Evolutionary conservation across 305 asterid species (phyloP).

Genomic region (Monarda citriodora): DNA sequence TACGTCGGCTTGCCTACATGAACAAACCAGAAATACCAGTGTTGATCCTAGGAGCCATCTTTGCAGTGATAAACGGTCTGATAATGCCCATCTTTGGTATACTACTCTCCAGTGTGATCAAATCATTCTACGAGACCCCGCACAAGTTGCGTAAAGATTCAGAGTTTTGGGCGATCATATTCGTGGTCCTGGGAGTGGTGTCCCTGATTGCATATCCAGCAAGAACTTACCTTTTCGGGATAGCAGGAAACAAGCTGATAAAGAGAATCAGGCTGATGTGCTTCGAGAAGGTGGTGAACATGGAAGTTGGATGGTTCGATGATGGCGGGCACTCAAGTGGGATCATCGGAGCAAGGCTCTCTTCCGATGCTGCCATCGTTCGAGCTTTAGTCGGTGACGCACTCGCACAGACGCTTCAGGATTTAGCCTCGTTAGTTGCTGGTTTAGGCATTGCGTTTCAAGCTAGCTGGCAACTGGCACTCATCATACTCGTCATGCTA

Average conservation of each 20-base stretch:
- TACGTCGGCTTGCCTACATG: constrained; percentile 41
- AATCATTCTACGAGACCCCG: constrained; percentile 38
- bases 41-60: constrained; percentile 33
- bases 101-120: constrained; percentile 38
- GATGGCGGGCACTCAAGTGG: constrained; percentile 62
- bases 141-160: constrained; percentile 42
- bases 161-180: constrained; percentile 46
- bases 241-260: constrained; percentile 60
- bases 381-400: constrained; percentile 86
- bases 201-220: constrained; percentile 39
- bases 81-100: constrained; percentile 49
- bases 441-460: constrained; percentile 70
- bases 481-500: constrained; percentile 63
- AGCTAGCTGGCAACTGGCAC: constrained; percentile 85
- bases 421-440: constrained; percentile 46
- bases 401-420: constrained; percentile 73
- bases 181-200: constrained; percentile 31
- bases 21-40: constrained; percentile 56
- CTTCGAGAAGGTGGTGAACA: constrained; percentile 55
- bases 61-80: constrained; percentile 46
- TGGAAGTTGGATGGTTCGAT: constrained; percentile 77
- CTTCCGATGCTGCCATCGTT: constrained; percentile 73
- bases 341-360: constrained; percentile 72
- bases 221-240: constrained; percentile 47
- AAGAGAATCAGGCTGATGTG: constrained; percentile 45